Base-by-base conservation (phyloP, 495 filamentous ascomycete genomes). In the Xanthoparmelia taractica region DNA sequence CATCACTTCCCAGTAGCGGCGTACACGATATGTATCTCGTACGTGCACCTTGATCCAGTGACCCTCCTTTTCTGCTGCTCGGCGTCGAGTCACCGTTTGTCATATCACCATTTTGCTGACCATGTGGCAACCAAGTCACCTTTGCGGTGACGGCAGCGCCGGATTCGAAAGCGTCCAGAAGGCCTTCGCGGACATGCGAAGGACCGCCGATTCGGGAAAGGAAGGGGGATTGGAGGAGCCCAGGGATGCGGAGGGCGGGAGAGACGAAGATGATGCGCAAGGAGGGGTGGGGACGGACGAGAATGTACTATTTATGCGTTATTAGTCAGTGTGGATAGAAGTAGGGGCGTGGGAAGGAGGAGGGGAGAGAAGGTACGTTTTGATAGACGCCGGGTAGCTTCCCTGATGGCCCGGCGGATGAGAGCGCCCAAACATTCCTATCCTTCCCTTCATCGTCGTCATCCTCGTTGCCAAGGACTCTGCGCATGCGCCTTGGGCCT, bases 231-330 rank as follows among this genome's bases (percentile, higher is more conserved):
- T 88, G 85, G 4, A 87, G 72, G 60, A 86, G 85, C 1, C 85
- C 85, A 0, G 85, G 85, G 33, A 86, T 77, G 27, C 84, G 83
- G 34, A 87, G 78, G 38, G 82, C 80, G 6, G 85, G 84, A 8
- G 83, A 85, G 48, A 83, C 79, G 74, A 87, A 87, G n/a, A 87
- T 78, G 63, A 87, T 82, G 31, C 81, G 78, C 6, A 87, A 74
- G 61, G 75, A 82, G 4, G 85, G 85, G 63, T 76, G 76, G 0
- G 85, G 85, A 2, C 84, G 81, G 48, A 88, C 75, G 58, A 87
- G 78, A 38, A 88, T 76, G 68, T 86, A 88, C 67, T 86, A 73
- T 38, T 82, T 71, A 65, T 80, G 81, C n/a, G 79, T 69, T 52
- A 12, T 55, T 69, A 69, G 27, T 74, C 72, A 36, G 23, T 1